Evolutionary conservation across 495 filamentous ascomycete species (phyloP), one percentile per base, ranked within the genome.

Genomic region (Tetracladium marchalianum): DNA sequence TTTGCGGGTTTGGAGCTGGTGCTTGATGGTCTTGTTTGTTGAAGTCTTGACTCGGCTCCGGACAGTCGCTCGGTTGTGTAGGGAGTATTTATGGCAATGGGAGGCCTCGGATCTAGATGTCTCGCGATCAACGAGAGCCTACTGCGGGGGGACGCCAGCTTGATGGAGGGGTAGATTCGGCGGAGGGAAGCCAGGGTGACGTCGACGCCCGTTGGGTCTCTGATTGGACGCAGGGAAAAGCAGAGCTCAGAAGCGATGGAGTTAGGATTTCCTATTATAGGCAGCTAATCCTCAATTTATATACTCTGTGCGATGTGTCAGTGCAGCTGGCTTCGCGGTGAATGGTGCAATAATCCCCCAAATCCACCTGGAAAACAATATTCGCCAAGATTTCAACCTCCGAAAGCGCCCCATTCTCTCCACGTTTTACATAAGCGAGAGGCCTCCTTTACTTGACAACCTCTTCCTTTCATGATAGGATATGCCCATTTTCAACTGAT

Each of bases 41-140:
- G 37, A 52, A 9, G 47, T 56, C 22, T 41, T 52, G 18, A 38
- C 48, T 55, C 41, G 54, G 50, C 11, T 60, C 59, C 52, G 63
- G 46, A 41, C 34, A 59, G 56, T 68, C 65, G 16, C 37, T 60
- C 45, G n/a, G 41, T 68, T 53, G 74, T 81, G 63, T 76, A 87
- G 55, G 80, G 78, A 50, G 78, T 82, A 64, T 76, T 84, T 50
- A 80, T 68, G 51, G 71, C 75, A 57, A 72, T 70, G 63, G 72
- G 69, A 64, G 76, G 78, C 56, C 70, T 67, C 52, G 75, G 67
- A 59, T 80, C 74, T 60, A 94, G 72, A 65, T 94, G 87, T 70
- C 85, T 74, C 52, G 84, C 82, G 65, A 93, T 88, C 63, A 89
- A 76, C 58, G 79, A 81, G 37, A 90, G 67, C 41, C 87, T 81